Evolutionary conservation across 257 asterid species (phyloP).

Genomic region (Cruciata laevipes): DNA sequence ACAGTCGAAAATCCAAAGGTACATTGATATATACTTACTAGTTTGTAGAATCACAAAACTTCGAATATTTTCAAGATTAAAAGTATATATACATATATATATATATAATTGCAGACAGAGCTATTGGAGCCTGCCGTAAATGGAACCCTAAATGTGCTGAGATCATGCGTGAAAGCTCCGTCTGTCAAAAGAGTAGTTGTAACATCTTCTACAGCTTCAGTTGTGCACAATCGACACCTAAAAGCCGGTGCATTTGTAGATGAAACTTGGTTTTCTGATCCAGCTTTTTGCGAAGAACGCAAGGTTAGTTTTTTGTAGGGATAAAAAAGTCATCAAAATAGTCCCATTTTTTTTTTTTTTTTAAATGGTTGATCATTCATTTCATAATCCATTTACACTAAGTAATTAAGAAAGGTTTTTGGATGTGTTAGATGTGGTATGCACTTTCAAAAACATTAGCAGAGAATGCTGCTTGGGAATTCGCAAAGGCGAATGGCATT

Average conservation of each 20-base stretch:
- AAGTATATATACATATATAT: no score
- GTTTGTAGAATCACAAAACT: not conserved
- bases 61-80: not conserved
- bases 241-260: slow-evolving; percentile 30
- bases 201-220: slow-evolving; percentile 44
- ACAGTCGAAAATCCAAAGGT: slow-evolving; percentile 37
- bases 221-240: slow-evolving; percentile 14
- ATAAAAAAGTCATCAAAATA: no score
- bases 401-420: no score
- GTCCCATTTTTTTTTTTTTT: no score
- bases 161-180: slow-evolving; percentile 29
- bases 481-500: slow-evolving; percentile 40
- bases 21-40: not conserved
- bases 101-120: slow-evolving; percentile 28
- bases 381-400: no score
- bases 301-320: slow-evolving; percentile 28
- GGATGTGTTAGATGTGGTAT: slow-evolving; percentile 37
- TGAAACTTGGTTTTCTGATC: slow-evolving; percentile 66
- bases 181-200: slow-evolving; percentile 43
- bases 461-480: slow-evolving; percentile 55
- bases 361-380: not conserved
- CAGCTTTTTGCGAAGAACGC: slow-evolving; percentile 35
- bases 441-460: slow-evolving; percentile 56
- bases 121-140: slow-evolving; percentile 47
- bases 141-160: slow-evolving; percentile 49